Evolutionary conservation across 1,284 basidiomycete genomes (phyloP).

Genomic region (Cutaneotrichosporon cavernicola): DNA sequence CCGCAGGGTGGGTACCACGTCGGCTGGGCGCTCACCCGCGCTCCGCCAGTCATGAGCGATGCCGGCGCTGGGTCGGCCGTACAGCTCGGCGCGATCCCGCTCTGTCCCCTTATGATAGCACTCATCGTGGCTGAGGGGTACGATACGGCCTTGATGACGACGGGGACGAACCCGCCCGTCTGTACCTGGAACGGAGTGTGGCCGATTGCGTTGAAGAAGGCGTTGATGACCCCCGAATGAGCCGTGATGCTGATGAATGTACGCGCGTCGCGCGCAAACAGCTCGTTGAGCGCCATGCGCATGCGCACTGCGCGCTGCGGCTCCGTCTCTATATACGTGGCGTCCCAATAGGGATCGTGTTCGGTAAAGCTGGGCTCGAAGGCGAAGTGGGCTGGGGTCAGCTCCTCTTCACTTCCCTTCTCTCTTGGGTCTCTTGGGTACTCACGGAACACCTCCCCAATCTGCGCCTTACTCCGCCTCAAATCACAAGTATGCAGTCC

Average conservation of each 20-base stretch:
- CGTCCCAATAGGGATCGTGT: conserved; percentile 43
- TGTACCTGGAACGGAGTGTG: conserved; percentile 32
- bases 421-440: background rate
- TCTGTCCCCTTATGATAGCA: conserved; percentile 27
- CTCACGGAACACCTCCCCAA: conserved; percentile 30
- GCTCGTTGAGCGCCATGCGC: conserved; percentile 37
- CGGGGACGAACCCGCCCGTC: conserved; percentile 38
- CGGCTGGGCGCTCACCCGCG: conserved; percentile 1
- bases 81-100: conserved; percentile 27
- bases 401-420: background rate
- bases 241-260: conserved; percentile 47
- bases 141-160: conserved; percentile 29
- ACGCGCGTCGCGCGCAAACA: conserved; percentile 39
- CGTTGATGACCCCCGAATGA: conserved; percentile 45
- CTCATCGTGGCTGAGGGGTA: conserved; percentile 25
- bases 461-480: conserved; percentile 33
- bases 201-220: conserved; percentile 37
- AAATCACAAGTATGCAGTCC: conserved; percentile 47
- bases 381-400: conserved; percentile 29
- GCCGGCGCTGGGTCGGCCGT: conserved; percentile 16
- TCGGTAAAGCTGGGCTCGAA: conserved; percentile 45
- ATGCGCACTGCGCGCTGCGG: conserved; percentile 34
- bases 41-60: background rate
- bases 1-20: conserved; percentile 2
- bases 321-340: conserved; percentile 35